Evolutionary conservation across 148 eudicot genomes (phyloP).

Genomic region (Pouteria glomerata): DNA sequence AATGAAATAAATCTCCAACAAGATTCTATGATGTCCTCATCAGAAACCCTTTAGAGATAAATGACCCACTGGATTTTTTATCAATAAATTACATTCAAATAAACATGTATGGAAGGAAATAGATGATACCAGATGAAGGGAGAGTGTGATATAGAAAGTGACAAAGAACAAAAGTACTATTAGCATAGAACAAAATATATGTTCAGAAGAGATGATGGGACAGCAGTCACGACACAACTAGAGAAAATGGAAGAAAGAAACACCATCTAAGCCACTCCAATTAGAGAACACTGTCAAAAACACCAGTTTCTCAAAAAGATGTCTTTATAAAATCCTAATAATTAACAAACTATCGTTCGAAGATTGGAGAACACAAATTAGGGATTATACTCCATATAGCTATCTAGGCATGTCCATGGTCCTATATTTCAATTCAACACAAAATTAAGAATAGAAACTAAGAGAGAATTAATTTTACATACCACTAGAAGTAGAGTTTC

Average conservation of each 20-base stretch:
- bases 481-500: slow-evolving; percentile 61
- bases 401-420: neutral
- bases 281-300: neutral
- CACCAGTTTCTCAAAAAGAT: neutral
- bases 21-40: too few species aligned
- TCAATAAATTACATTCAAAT: too few species aligned
- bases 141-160: neutral
- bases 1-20: too few species aligned
- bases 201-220: neutral
- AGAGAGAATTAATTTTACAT: slow-evolving; percentile 16
- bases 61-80: too few species aligned
- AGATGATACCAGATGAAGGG: neutral
- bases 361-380: neutral
- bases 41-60: too few species aligned
- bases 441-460: neutral
- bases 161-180: neutral
- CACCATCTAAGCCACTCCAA: slow-evolving; percentile 3
- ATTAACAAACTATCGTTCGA: neutral
- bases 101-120: too few species aligned
- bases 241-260: neutral
- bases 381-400: too few species aligned
- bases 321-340: neutral
- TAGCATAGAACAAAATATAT: neutral
- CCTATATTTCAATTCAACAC: neutral
- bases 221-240: neutral